Evolutionary conservation across 2,329 filamentous ascomycete genomes (phyloP).

Genomic region (Diaporthe ampelina): DNA sequence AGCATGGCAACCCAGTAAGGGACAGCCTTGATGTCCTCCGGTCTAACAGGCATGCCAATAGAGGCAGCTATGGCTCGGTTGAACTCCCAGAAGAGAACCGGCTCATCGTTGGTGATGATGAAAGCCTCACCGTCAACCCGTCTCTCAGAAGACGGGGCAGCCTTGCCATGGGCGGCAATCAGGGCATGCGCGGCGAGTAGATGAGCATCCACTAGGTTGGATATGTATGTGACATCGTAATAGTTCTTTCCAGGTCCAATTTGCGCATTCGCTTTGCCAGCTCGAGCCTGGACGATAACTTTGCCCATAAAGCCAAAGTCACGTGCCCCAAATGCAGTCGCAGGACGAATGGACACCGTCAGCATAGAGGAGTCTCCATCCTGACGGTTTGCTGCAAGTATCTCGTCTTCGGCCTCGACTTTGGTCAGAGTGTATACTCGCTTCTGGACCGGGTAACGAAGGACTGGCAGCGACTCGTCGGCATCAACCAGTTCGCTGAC

Average conservation of each 20-base stretch:
- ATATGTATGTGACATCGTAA: conserved; percentile 48
- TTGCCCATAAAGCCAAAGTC: conserved; percentile 4
- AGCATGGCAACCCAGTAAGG: conserved; percentile 44
- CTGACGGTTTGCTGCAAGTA: conserved; percentile 42
- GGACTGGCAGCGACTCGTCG: conserved; percentile 43
- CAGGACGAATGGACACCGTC: conserved; percentile 16
- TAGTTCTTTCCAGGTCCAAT: conserved; percentile 49
- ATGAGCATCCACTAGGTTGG: conserved; percentile 48
- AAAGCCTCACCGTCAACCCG: conserved; percentile 52
- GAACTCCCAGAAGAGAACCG: conserved; percentile 51
- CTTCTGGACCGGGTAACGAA: conserved; percentile 44
- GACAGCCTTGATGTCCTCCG: conserved; percentile 45
- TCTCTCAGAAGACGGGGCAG: conserved; percentile 38
- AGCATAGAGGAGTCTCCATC: conserved; percentile 14
- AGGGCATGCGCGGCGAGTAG: conserved; percentile 48
- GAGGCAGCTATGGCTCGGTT: conserved; percentile 45
- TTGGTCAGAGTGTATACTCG: conserved; percentile 45
- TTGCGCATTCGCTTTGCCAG: conserved; percentile 42
- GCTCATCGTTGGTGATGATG: conserved; percentile 52
- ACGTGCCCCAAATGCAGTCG: conserved; percentile 6
- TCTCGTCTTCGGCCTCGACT: conserved; percentile 43
- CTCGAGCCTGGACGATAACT: conserved; percentile 41
- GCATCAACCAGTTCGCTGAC: conserved; percentile 41
- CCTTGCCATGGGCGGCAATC: conserved; percentile 42
- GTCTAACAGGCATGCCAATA: conserved; percentile 45